Conservation (phyloP, 805 yeast genomes). For the Metschnikowia kunwiensis region DNA sequence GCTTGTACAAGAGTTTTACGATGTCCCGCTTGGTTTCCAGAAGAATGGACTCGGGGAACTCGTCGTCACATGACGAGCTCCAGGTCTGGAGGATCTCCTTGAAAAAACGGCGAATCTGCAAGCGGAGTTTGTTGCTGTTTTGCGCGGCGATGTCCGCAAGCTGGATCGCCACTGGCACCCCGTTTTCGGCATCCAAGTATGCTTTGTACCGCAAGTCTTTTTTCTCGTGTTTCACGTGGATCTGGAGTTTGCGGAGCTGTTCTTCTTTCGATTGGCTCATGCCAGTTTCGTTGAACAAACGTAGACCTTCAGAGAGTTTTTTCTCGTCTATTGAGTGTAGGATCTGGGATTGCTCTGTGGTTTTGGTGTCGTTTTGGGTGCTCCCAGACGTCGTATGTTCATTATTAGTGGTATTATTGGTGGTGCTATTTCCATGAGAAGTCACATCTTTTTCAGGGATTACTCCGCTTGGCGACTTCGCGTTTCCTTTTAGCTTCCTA, state of each 20-base stretch:
- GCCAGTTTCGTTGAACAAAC: constrained; percentile 16
- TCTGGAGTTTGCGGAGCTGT: constrained; percentile 19
- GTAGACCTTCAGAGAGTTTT: constrained; percentile 8
- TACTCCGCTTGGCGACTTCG: too few relatives aligned
- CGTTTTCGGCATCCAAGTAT: constrained; percentile 28
- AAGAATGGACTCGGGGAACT: constrained; percentile 17
- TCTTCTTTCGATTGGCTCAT: constrained; percentile 18
- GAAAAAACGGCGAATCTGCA: constrained; percentile 48
- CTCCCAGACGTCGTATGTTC: background rate
- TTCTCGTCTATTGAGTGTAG: constrained; percentile 3
- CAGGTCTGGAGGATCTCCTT: constrained; percentile 45
- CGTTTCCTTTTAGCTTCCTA: background rate
- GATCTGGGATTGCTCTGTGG: background rate
- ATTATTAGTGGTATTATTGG: background rate
- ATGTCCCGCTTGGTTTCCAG: constrained; percentile 44
- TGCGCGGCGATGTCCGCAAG: constrained; percentile 31
- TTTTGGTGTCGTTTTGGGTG: background rate
- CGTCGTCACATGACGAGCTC: constrained; percentile 23
- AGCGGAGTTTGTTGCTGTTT: constrained; percentile 27
- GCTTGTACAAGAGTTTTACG: constrained; percentile 46
- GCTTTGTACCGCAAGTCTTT: constrained; percentile 22
- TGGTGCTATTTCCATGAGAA: background rate
- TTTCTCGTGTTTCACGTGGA: constrained; percentile 17
- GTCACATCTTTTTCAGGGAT: background rate
- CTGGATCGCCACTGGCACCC: constrained; percentile 14